These are phyloP conservation scores for Nannizzia gypsea DNA, from an alignment of 2,329 filamentous ascomycete genomes.

Conservation along the genomic window DNA sequence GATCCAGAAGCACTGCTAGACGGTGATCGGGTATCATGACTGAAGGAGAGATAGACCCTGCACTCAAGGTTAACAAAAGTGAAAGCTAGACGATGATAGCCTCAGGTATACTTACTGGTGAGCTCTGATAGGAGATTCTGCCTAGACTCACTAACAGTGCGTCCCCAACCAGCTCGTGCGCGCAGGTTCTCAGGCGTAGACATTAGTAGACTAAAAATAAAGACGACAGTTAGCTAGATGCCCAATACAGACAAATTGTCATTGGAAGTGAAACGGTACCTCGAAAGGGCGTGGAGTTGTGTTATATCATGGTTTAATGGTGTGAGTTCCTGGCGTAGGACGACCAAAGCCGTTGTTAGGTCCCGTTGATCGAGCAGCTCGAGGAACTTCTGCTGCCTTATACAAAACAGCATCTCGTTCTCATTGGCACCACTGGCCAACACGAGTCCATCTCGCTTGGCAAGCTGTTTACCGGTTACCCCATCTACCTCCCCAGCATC, in stretches of 20 bases:
- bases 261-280: slow-evolving; percentile 31
- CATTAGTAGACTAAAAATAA: slow-evolving; percentile 85
- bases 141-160: slow-evolving; percentile 62
- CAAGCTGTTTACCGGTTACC: not conserved
- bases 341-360: slow-evolving; percentile 59
- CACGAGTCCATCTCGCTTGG: slow-evolving; percentile 48
- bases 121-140: slow-evolving; percentile 64
- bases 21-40: slow-evolving; percentile 94
- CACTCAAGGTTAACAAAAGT: slow-evolving; percentile 14
- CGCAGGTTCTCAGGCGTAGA: slow-evolving; percentile 69
- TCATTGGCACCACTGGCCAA: slow-evolving; percentile 64
- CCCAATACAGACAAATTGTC: too few relatives aligned
- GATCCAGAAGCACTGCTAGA: slow-evolving; percentile 64
- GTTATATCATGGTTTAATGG: slow-evolving; percentile 68
- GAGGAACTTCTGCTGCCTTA: slow-evolving; percentile 89
- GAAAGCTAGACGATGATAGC: not conserved
- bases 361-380: slow-evolving; percentile 74
- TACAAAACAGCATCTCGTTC: slow-evolving; percentile 71
- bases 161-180: slow-evolving; percentile 71
- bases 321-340: slow-evolving; percentile 79
- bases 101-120: slow-evolving; percentile 51
- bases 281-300: slow-evolving; percentile 70
- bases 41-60: slow-evolving; percentile 83
- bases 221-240: not conserved
- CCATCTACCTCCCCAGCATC: slow-evolving; percentile 21